These are phyloP conservation scores for Penicillium waksmanii DNA, from an alignment of 495 filamentous ascomycete genomes.

Conservation along the genomic window DNA sequence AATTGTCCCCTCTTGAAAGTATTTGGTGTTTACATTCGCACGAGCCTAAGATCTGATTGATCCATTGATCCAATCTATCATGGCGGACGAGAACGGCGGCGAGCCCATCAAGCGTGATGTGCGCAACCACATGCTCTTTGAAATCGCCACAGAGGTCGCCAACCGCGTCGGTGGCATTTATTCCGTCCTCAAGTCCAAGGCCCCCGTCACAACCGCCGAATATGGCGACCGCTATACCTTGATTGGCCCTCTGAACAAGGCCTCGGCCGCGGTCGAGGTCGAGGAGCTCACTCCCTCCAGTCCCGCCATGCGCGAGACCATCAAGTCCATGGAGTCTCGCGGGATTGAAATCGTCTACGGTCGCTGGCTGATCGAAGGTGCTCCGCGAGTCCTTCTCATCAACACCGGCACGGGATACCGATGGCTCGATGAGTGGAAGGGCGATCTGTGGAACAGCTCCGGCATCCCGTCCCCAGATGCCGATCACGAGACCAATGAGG, in stretches of 20 bases:
- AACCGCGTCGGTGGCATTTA: conserved; percentile 99
- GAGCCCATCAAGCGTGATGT: conserved; percentile 64
- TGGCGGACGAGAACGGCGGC: conserved; percentile 39
- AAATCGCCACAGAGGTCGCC: conserved; percentile 94
- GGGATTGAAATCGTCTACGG: conserved; percentile 92
- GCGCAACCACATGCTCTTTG: conserved; percentile 84
- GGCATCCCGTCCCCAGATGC: conserved; percentile 88
- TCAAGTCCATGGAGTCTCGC: conserved; percentile 85
- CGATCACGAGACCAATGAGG: conserved; percentile 95
- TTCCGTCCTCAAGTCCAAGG: conserved; percentile 98
- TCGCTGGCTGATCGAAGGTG: conserved; percentile 96
- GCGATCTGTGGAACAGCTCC: conserved; percentile 90
- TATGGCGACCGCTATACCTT: conserved; percentile 98
- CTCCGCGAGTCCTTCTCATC: conserved; percentile 90
- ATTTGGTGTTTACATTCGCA: no score
- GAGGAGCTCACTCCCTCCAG: conserved; percentile 86
- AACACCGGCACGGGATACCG: conserved; percentile 91
- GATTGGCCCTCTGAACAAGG: conserved; percentile 89
- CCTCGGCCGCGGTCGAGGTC: conserved; percentile 93
- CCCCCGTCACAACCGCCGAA: conserved; percentile 94
- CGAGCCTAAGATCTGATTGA: background rate
- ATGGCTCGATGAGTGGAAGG: conserved; percentile 96
- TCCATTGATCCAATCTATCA: conserved; percentile 13
- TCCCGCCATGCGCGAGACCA: conserved; percentile 77
- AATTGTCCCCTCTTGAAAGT: background rate